Evolutionary conservation across 2,329 filamentous ascomycete genomes (phyloP).

Genomic region (Lizonia empirigonia): DNA sequence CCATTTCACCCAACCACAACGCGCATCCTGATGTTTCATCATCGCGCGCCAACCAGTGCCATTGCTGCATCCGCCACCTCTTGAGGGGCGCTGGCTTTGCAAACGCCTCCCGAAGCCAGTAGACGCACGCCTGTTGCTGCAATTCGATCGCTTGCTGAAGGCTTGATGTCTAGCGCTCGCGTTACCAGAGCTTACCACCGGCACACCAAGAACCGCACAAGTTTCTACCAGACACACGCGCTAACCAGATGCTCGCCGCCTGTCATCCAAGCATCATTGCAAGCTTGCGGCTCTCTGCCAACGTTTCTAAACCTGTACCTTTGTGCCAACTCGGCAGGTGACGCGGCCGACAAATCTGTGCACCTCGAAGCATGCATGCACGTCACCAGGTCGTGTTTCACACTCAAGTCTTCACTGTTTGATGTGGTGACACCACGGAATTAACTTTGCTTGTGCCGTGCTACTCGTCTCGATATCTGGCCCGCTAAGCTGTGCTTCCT

Average conservation of each 20-base stretch:
- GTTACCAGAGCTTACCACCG: conserved; percentile 9
- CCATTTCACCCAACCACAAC: conserved; percentile 12
- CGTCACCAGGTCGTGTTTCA: conserved; percentile 7
- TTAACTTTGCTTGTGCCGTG: conserved; percentile 1
- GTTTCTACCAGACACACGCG: not conserved
- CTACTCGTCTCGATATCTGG: not conserved
- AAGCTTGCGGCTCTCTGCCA: conserved; percentile 2
- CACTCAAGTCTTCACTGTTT: conserved; percentile 2
- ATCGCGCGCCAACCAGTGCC: conserved; percentile 10
- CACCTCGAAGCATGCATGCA: conserved; percentile 8
- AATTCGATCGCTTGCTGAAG: conserved; percentile 15
- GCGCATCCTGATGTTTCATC: conserved; percentile 10
- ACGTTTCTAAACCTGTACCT: conserved; percentile 1
- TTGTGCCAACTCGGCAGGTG: conserved; percentile 6
- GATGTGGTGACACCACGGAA: conserved; percentile 9
- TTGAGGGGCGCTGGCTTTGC: conserved; percentile 9
- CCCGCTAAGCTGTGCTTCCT: conserved; percentile 2
- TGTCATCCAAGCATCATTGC: too few relatives aligned
- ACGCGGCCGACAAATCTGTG: conserved; percentile 6
- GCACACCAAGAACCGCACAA: not conserved
- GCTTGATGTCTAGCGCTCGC: conserved; percentile 10
- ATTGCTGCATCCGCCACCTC: conserved; percentile 14
- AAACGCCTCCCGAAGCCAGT: conserved; percentile 16
- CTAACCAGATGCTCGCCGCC: not conserved
- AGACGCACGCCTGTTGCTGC: not conserved